A percentile compares a stretch with the other conserved stretches of the same genome.
Evolutionary conservation across 768 basidiomycete genomes (phyloP).

Genomic region (Lactifluus hygrophoroides): DNA sequence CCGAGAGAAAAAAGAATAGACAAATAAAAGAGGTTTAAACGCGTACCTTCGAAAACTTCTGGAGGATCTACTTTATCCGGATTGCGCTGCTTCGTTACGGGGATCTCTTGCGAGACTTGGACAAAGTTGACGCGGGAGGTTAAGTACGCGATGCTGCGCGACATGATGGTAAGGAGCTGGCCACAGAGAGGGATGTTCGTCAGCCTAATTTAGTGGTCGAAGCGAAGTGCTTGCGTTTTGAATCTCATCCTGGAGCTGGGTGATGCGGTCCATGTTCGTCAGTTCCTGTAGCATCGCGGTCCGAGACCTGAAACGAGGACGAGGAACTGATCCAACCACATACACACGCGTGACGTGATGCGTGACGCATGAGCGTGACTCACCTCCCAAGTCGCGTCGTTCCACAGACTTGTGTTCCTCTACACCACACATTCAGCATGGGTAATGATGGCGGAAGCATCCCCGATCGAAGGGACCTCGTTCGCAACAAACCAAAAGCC

Average conservation of each 20-base stretch:
- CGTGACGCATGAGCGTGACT: neutral
- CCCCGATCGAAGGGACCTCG: constrained; percentile 74
- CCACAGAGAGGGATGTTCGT: neutral
- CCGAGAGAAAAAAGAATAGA: too few species aligned
- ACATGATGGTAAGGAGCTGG: constrained; percentile 84
- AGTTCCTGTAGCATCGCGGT: constrained; percentile 89
- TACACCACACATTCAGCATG: constrained; percentile 34
- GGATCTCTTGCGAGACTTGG: constrained; percentile 70
- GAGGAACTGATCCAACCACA: neutral
- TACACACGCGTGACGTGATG: constrained; percentile 1
- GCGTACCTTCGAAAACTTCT: constrained; percentile 65
- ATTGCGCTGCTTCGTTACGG: constrained; percentile 74
- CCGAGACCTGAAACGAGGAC: constrained; percentile 23
- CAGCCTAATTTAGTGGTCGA: neutral
- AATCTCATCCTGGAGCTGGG: constrained; percentile 90
- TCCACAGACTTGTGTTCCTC: too few species aligned
- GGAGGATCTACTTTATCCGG: constrained; percentile 63
- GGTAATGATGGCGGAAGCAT: constrained; percentile 89
- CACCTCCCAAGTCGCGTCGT: neutral
- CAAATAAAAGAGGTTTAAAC: too few species aligned
- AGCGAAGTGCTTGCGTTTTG: constrained; percentile 50
- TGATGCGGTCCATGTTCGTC: constrained; percentile 92
- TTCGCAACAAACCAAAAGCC: constrained; percentile 65
- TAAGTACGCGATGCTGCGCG: constrained; percentile 71
- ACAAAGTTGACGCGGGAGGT: constrained; percentile 67